These are phyloP conservation scores for Penstemon barbatus DNA, from an alignment of 257 asterid genomes.

Conservation along the genomic window DNA sequence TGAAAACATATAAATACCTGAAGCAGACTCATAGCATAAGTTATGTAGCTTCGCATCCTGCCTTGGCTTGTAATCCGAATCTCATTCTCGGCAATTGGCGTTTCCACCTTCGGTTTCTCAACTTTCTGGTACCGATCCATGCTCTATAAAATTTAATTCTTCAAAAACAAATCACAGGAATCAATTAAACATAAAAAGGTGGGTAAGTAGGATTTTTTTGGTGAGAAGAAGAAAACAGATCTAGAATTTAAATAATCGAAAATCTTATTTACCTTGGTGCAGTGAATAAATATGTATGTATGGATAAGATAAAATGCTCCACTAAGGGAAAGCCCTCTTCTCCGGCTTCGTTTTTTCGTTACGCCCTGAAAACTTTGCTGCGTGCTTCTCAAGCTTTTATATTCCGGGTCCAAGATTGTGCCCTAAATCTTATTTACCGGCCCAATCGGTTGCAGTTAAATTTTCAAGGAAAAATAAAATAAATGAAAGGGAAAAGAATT, in stretches of 20 bases:
- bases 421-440: constrained; percentile 41
- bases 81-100: constrained; percentile 64
- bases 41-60: constrained; percentile 69
- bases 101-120: constrained; percentile 65
- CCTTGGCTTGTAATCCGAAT: constrained; percentile 73
- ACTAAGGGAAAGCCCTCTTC: constrained; percentile 42
- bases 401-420: constrained; percentile 36
- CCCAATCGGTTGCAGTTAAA: constrained; percentile 32
- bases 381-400: constrained; percentile 30
- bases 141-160: constrained; percentile 23
- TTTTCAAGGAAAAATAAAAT: too few relatives aligned
- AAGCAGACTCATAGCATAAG: constrained; percentile 66
- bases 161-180: neutral
- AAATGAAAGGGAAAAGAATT: too few relatives aligned
- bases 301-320: constrained; percentile 31
- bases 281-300: neutral
- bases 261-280: neutral
- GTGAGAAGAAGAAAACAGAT: constrained; percentile 27
- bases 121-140: constrained; percentile 85
- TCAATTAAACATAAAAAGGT: neutral
- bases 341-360: constrained; percentile 47
- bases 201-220: constrained; percentile 1
- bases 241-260: constrained; percentile 19
- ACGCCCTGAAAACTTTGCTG: constrained; percentile 32
- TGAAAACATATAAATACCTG: constrained; percentile 39